Evolutionary conservation across 1,284 basidiomycete species (phyloP), one percentile per base, ranked within the genome.

Genomic region (Schizophyllum commune): DNA sequence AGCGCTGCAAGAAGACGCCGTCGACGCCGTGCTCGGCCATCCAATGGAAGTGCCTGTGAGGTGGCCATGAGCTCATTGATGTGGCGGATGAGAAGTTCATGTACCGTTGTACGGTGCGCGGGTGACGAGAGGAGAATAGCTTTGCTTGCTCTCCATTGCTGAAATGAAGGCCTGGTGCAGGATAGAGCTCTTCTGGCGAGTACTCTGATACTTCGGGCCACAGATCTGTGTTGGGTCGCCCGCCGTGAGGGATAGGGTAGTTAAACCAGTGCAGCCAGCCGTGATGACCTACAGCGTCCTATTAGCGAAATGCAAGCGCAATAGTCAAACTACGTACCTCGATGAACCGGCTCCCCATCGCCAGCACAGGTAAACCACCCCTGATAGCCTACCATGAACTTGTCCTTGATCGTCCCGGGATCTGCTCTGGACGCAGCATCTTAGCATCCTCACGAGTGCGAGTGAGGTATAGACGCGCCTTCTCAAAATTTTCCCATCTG

Each of bases 221-320:
- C 21, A 88, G 68, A 71, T 91, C 89, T 58, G 79, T 82, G 65
- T 86, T 89, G 1, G 86, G 83, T 6, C 77, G 79, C 19, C 88
- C 88, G 15, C 88, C 89, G 22, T 81, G 73, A 1, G 83, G 77
- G 5, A 91, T 76, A 2, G 88, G 86, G 19, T 74, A 67, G 64
- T 83, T 78, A 70, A 90, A 84, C 89, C 89, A 91, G 67, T 91
- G 90, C n/a, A 91, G 75, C 89, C 89, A 91, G 33, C 89, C 88
- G 65, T 91, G 88, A 67, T 91, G 89, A 1, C 81, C 84, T 75
- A 52, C 3, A 61, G 20, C 56, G 54, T 34, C 34, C 8, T 56
- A 19, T 56, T 27, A 55, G 39, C 27, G 32, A 34, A 57, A 39
- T 57, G 19, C 57, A 27, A 52, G 11, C 1, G 15, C 11, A 32